These are phyloP conservation scores for Talaromyces verruculosus DNA, from an alignment of 2,329 filamentous ascomycete genomes.

Conservation along the genomic window DNA sequence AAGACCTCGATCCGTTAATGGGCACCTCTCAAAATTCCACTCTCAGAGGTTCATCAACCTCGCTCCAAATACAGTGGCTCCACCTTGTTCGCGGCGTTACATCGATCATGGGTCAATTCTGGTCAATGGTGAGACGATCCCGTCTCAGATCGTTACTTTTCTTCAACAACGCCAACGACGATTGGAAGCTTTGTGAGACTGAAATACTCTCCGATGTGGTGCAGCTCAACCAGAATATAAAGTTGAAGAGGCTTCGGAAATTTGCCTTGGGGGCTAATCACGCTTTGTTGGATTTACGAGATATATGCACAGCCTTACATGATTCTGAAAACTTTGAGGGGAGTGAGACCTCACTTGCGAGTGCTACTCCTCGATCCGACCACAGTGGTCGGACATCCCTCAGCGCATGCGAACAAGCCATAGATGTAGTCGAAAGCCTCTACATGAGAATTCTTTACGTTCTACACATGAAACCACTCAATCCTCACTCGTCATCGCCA, in stretches of 20 bases:
- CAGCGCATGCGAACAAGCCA: background rate
- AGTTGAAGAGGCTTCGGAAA: background rate
- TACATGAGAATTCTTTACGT: background rate
- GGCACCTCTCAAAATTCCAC: background rate
- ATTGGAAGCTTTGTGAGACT: slow-evolving; percentile 7
- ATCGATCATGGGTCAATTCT: background rate
- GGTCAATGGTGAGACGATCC: background rate
- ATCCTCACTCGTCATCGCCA: background rate
- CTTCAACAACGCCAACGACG: slow-evolving; percentile 9
- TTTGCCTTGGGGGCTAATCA: background rate
- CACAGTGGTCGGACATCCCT: background rate
- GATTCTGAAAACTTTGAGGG: background rate
- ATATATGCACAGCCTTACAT: background rate
- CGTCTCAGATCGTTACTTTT: slow-evolving; percentile 2
- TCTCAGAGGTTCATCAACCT: background rate
- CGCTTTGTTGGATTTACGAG: background rate
- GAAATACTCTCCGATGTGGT: background rate
- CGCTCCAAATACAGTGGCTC: background rate
- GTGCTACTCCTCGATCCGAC: background rate
- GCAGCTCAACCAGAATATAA: background rate
- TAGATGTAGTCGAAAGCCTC: background rate
- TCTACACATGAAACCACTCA: background rate
- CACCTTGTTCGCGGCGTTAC: background rate
- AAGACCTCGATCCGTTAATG: background rate
- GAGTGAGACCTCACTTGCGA: background rate